A percentile compares a stretch with the other conserved stretches of the same genome.
These are phyloP conservation scores for Spathaspora hagerdaliae DNA, from an alignment of 805 yeast species.

Conservation along the genomic window DNA sequence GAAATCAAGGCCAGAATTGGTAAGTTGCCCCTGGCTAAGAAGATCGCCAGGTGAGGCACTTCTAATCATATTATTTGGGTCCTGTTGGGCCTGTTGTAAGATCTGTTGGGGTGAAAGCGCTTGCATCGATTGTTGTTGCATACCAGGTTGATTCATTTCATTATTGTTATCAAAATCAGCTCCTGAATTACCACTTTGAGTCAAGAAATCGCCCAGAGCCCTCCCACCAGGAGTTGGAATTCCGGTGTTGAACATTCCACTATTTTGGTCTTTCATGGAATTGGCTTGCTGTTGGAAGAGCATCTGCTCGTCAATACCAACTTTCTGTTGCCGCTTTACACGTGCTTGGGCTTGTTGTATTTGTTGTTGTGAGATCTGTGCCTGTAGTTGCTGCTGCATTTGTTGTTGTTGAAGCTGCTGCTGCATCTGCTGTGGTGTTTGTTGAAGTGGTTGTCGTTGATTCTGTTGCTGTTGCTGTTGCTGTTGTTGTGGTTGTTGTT, in stretches of 20 bases:
- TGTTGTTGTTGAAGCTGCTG: conserved; percentile 9
- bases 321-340: conserved; percentile 8
- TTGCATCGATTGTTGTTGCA: conserved; percentile 6
- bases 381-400: conserved; percentile 7
- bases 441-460: conserved; percentile 6
- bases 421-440: conserved; percentile 4
- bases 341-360: conserved; percentile 7
- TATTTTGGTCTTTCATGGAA: conserved; percentile 2
- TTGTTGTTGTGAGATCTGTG: conserved; percentile 11
- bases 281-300: conserved; percentile 2
- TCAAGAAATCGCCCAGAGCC: neutral
- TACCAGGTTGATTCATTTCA: conserved; percentile 1
- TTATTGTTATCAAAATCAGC: neutral
- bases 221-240: conserved; percentile 2
- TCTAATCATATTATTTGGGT: conserved; percentile 4
- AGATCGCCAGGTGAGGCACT: neutral
- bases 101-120: conserved; percentile 38
- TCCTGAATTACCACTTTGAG: neutral
- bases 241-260: conserved; percentile 5
- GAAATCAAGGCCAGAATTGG: conserved; percentile 1
- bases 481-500: conserved; percentile 5
- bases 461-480: conserved; percentile 12
- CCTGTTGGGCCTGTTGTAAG: conserved; percentile 23
- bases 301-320: conserved; percentile 2
- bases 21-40: conserved; percentile 1